Conservation (phyloP, 1,284 basidiomycete genomes). For the Trichosporon ovoides region DNA sequence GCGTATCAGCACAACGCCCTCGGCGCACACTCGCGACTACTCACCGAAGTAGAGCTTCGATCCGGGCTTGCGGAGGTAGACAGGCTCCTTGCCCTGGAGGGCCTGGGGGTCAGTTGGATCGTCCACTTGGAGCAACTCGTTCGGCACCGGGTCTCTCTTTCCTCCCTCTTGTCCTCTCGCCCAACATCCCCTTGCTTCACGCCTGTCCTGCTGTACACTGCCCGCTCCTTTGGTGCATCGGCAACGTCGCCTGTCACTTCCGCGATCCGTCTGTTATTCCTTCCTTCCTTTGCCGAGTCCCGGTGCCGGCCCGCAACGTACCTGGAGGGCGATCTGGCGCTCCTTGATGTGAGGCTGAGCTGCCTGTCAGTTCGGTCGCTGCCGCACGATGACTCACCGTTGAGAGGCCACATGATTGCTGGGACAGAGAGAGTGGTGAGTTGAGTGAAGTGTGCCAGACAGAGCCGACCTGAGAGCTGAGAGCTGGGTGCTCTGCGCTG, state of each 20-base stretch:
- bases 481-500: neutral
- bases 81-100: slow-evolving; percentile 35
- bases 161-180: neutral
- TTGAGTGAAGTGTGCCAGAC: neutral
- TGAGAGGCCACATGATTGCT: slow-evolving; percentile 35
- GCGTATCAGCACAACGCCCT: slow-evolving; percentile 8
- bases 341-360: slow-evolving; percentile 38
- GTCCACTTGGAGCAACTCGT: neutral
- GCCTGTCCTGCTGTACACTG: neutral
- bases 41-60: slow-evolving; percentile 44
- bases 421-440: slow-evolving; percentile 19
- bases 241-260: neutral
- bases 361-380: slow-evolving; percentile 21
- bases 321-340: slow-evolving; percentile 45
- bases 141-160: neutral
- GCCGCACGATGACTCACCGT: slow-evolving; percentile 26
- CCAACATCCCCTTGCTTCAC: neutral
- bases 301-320: slow-evolving; percentile 20
- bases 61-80: slow-evolving; percentile 41
- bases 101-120: slow-evolving; percentile 20
- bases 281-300: neutral
- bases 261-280: neutral
- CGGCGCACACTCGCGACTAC: slow-evolving; percentile 15
- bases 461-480: neutral
- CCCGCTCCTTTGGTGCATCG: too few species aligned